phyloP scores from a whole-genome alignment of 1,284 basidiomycete species.

The Chalciporus sp. region DNA sequence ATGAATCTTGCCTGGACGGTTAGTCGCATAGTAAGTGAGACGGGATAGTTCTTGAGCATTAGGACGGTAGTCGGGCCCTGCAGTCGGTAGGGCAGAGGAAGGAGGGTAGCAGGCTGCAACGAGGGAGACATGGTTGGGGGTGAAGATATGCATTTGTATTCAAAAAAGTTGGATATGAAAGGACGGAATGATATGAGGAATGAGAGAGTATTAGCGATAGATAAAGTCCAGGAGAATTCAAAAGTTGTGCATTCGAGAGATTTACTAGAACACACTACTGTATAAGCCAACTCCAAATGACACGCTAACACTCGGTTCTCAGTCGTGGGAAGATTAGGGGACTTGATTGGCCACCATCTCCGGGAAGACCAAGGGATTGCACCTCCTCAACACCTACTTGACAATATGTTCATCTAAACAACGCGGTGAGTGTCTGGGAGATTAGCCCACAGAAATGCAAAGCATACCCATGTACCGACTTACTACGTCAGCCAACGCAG shows the following conservation, averaged over 20 bases:
- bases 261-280: not conserved
- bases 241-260: not conserved
- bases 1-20: constrained; percentile 86
- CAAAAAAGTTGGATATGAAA: not conserved
- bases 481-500: too few species aligned
- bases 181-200: not conserved
- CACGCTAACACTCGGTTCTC: too few species aligned
- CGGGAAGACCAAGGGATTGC: too few species aligned
- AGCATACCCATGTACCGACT: too few species aligned
- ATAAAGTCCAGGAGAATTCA: not conserved
- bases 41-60: constrained; percentile 90
- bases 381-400: too few species aligned
- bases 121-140: constrained; percentile 84
- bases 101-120: constrained; percentile 92
- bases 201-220: not conserved
- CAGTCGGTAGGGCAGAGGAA: constrained; percentile 72
- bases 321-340: too few species aligned
- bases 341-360: too few species aligned
- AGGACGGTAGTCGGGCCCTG: constrained; percentile 81
- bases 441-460: too few species aligned
- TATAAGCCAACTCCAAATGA: too few species aligned
- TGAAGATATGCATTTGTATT: constrained; percentile 56
- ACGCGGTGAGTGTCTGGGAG: too few species aligned
- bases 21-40: constrained; percentile 91
- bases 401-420: too few species aligned